Conservation (phyloP, 2,329 filamentous ascomycete species). For the Akanthomyces muscarius region DNA sequence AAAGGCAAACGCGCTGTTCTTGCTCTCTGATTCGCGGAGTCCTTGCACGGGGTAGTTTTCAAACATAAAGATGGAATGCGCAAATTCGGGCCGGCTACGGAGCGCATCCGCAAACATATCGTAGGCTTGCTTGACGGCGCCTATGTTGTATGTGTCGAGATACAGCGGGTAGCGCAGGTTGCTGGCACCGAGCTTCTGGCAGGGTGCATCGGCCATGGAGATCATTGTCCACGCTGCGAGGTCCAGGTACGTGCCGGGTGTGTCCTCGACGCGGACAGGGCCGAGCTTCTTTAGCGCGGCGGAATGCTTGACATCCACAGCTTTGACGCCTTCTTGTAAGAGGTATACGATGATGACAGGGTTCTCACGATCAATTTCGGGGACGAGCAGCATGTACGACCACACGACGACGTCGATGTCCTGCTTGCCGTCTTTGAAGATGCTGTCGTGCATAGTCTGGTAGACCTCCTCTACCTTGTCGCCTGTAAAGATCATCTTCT, state of each 20-base stretch:
- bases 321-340: slow-evolving; percentile 39
- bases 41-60: slow-evolving; percentile 47
- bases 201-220: slow-evolving; percentile 32
- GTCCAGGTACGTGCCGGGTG: slow-evolving; percentile 41
- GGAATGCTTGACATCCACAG: slow-evolving; percentile 37
- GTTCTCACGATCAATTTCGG: slow-evolving; percentile 38
- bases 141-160: slow-evolving; percentile 34
- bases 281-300: slow-evolving; percentile 41
- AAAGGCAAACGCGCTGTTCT: slow-evolving; percentile 43
- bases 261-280: slow-evolving; percentile 30
- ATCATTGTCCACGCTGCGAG: slow-evolving; percentile 42
- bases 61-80: slow-evolving; percentile 32
- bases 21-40: slow-evolving; percentile 33
- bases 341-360: slow-evolving; percentile 40
- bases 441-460: slow-evolving; percentile 40
- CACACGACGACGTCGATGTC: slow-evolving; percentile 45
- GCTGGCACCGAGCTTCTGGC: slow-evolving; percentile 38
- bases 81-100: slow-evolving; percentile 26
- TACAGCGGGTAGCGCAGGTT: slow-evolving; percentile 44
- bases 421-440: slow-evolving; percentile 41
- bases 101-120: slow-evolving; percentile 30
- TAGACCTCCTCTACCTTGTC: slow-evolving; percentile 49
- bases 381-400: slow-evolving; percentile 43
- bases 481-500: slow-evolving; percentile 42
- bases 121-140: slow-evolving; percentile 29